Evolutionary conservation across 2,329 filamentous ascomycete genomes (phyloP).

Genomic region (Xylaria sp.): DNA sequence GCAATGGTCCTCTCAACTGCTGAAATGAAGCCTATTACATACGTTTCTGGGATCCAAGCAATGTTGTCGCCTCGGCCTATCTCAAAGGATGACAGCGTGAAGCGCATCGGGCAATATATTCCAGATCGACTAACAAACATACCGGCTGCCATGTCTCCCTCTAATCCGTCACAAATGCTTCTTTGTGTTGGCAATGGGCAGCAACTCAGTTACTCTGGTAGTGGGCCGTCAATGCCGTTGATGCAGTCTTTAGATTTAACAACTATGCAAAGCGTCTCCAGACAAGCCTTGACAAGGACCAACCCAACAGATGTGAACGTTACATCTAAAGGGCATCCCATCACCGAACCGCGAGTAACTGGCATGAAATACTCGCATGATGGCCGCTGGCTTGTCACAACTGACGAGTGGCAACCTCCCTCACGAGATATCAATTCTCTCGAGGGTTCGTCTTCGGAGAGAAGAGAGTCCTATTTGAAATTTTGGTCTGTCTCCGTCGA

Average conservation of each 20-base stretch:
- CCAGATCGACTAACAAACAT: slow-evolving; percentile 54
- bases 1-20: slow-evolving; percentile 88
- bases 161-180: slow-evolving; percentile 66
- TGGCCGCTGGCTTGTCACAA: slow-evolving; percentile 86
- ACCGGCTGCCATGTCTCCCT: slow-evolving; percentile 67
- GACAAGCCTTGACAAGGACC: slow-evolving; percentile 87
- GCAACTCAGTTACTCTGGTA: slow-evolving; percentile 59
- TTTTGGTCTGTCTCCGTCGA: slow-evolving; percentile 78
- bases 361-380: slow-evolving; percentile 78
- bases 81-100: slow-evolving; percentile 59
- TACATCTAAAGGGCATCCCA: slow-evolving; percentile 70
- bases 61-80: slow-evolving; percentile 56
- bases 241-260: slow-evolving; percentile 89
- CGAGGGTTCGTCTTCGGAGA: slow-evolving; percentile 51
- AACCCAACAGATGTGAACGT: slow-evolving; percentile 83
- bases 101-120: slow-evolving; percentile 55
- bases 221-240: slow-evolving; percentile 57
- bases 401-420: slow-evolving; percentile 88
- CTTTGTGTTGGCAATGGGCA: slow-evolving; percentile 70
- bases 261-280: slow-evolving; percentile 76
- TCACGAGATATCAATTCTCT: slow-evolving; percentile 68
- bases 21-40: slow-evolving; percentile 83
- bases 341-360: slow-evolving; percentile 79
- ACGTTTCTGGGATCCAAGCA: slow-evolving; percentile 81
- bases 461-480: slow-evolving; percentile 80